Percentiles rank a stretch among this genome's conserved stretches.
Evolutionary conservation across 306 rosid genomes (phyloP).

Genomic region (Psophocarpus tetragonolobus): DNA sequence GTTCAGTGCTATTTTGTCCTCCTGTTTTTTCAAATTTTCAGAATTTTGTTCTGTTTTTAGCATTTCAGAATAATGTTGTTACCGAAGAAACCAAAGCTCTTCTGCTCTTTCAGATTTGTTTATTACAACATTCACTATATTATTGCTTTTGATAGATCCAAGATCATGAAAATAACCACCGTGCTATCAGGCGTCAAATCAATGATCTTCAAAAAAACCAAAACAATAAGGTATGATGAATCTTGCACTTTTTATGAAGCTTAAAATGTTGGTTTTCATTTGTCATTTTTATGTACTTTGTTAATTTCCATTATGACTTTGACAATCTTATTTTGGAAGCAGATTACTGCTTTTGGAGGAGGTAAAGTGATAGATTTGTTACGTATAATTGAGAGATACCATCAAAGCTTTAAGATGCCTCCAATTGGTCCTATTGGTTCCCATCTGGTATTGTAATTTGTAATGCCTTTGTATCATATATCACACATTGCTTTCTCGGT

Average conservation of each 20-base stretch:
- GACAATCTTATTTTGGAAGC: slow-evolving; percentile 31
- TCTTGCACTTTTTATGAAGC: slow-evolving; percentile 16
- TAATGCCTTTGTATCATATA: slow-evolving; percentile 21
- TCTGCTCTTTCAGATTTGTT: neutral
- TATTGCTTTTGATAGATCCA: slow-evolving; percentile 53
- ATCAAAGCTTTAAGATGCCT: slow-evolving; percentile 62
- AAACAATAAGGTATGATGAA: slow-evolving; percentile 63
- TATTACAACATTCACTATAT: neutral
- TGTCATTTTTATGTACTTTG: slow-evolving; percentile 13
- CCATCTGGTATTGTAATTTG: slow-evolving; percentile 59
- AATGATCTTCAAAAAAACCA: slow-evolving; percentile 51
- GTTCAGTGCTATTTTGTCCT: too few relatives aligned
- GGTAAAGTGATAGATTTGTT: slow-evolving; percentile 60
- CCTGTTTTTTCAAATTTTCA: too few relatives aligned
- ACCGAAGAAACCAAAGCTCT: too few relatives aligned
- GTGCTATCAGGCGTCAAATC: slow-evolving; percentile 29
- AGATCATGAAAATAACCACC: slow-evolving; percentile 45
- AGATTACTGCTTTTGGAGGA: slow-evolving; percentile 93
- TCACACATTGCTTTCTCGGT: slow-evolving; percentile 5
- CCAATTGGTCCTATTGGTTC: slow-evolving; percentile 96
- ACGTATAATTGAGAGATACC: slow-evolving; percentile 59
- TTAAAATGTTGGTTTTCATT: neutral
- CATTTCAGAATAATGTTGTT: too few relatives aligned
- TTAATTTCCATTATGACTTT: slow-evolving; percentile 12
- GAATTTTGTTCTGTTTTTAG: too few relatives aligned